phyloP scores from a whole-genome alignment of 73 alveolate species.

The Tetrahymena borealis region DNA sequence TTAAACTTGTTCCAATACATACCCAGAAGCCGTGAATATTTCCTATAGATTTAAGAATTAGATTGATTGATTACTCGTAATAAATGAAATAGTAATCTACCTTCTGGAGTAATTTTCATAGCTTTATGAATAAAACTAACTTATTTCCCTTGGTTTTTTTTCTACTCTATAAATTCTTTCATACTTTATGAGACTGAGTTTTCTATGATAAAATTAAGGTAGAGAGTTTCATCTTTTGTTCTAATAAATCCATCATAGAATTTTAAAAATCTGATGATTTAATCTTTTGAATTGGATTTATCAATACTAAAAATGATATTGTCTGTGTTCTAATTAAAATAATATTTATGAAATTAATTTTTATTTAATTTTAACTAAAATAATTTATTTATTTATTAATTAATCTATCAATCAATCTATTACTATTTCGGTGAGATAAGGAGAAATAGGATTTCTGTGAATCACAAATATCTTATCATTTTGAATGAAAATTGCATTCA shows the following conservation, averaged over 20 bases:
- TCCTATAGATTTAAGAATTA: background rate
- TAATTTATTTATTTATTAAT: background rate
- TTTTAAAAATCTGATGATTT: constrained; percentile 16
- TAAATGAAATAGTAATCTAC: background rate
- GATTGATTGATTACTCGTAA: background rate
- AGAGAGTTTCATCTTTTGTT: constrained; percentile 18
- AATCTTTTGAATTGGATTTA: constrained; percentile 19
- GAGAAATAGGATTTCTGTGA: constrained; percentile 34
- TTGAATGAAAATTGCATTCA: constrained; percentile 20
- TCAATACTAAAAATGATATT: constrained; percentile 17
- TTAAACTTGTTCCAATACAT: background rate
- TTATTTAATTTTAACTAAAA: background rate
- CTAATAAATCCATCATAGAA: constrained; percentile 16
- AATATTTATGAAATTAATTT: no score
- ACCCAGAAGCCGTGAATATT: constrained; percentile 3
- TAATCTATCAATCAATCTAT: background rate
- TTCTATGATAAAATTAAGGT: background rate
- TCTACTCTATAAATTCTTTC: background rate
- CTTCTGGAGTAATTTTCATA: constrained; percentile 28
- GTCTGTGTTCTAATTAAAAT: constrained; percentile 10
- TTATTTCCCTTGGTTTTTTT: constrained; percentile 4
- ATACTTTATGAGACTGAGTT: constrained; percentile 2
- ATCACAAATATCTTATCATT: constrained; percentile 24
- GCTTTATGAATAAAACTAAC: constrained; percentile 15
- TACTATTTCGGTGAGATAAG: constrained; percentile 36